Evolutionary conservation across 352 stramenopile species (phyloP), one percentile per base, ranked within the genome.

Genomic region (Phytophthora sp.): DNA sequence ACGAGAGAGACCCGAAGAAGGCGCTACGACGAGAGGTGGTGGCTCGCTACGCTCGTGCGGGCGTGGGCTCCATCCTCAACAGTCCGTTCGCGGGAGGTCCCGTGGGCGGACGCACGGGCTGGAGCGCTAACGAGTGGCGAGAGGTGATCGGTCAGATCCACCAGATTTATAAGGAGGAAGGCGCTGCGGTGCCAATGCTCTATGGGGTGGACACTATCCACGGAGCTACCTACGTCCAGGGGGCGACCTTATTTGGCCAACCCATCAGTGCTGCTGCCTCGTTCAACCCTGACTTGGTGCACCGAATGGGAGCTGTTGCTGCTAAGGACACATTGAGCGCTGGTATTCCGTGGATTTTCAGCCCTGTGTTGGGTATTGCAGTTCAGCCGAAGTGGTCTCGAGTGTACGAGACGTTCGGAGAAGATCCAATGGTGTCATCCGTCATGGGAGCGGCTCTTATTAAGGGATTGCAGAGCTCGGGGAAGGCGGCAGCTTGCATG

Each of bases 381-480:
- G 62, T 82, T 30, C 73, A 94, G 46, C 88, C 91, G 1, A 82
- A 88, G 50, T 98, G 92, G 92, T 70, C 87, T 21, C 82, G 94
- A 4, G 78, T 96, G n/a, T 98, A 92, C 60, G 93, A 98, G 68
- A 98, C 92, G 3, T 98, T 98, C 69, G 94, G 94, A 21, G 91
- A 98, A 69, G 91, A 97, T 66, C 89, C 89, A n/a, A 44, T 76
- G 23, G 2, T 97, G 6, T 85, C 83, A 3, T 85, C 82, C 0
- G 49, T 75, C 31, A 91, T 98, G 82, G 89, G 77, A 2, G 54
- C 61, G 1, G 60, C 73, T 17, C 80, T 95, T 63, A 90, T 97
- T 35, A 51, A 76, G 31, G 92, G 92, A 18, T 87, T 98, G 51
- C 91, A 98, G 66, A 77, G 67, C 35, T 76, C 74, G 2, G 77